Evolutionary conservation across 2,329 filamentous ascomycete genomes (phyloP).

Genomic region (Cladophialophora immunda): DNA sequence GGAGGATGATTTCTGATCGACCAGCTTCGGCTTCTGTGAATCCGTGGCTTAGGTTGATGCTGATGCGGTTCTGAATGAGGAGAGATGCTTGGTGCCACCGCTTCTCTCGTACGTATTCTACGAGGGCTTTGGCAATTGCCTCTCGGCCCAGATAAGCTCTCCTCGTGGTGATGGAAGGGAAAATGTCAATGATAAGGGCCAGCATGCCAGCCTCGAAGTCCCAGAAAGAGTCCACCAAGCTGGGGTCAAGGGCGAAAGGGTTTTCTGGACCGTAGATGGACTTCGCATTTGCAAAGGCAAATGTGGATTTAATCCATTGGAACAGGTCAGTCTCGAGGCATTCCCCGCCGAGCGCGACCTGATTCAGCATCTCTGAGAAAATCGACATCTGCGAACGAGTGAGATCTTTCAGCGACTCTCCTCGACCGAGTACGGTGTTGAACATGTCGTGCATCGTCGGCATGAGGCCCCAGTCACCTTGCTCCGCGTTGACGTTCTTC

Average conservation of each 20-base stretch:
- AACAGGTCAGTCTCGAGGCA: conserved; percentile 7
- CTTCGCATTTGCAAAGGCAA: conserved; percentile 27
- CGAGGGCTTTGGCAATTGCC: conserved; percentile 47
- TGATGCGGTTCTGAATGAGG: conserved; percentile 49
- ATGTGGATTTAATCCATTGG: conserved; percentile 24
- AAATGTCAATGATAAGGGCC: conserved; percentile 44
- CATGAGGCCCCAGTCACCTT: conserved; percentile 13
- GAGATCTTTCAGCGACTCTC: conserved; percentile 19
- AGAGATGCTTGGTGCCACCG: conserved; percentile 51
- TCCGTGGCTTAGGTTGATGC: conserved; percentile 44
- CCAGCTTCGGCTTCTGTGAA: conserved; percentile 50
- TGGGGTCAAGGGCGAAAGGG: conserved; percentile 20
- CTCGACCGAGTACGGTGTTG: conserved; percentile 11
- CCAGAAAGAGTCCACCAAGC: conserved; percentile 39
- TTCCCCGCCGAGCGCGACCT: not conserved
- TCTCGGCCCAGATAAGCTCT: conserved; percentile 51
- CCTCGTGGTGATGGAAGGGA: conserved; percentile 50
- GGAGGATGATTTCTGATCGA: conserved; percentile 52
- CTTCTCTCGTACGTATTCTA: conserved; percentile 51
- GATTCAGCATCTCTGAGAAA: conserved; percentile 18
- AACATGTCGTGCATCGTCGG: conserved; percentile 23
- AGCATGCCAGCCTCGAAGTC: conserved; percentile 50
- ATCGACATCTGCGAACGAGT: conserved; percentile 17
- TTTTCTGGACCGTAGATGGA: conserved; percentile 30
- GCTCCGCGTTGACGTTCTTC: conserved; percentile 19